phyloP scores from a whole-genome alignment of 352 stramenopile genomes.

The Pythium sp. region DNA sequence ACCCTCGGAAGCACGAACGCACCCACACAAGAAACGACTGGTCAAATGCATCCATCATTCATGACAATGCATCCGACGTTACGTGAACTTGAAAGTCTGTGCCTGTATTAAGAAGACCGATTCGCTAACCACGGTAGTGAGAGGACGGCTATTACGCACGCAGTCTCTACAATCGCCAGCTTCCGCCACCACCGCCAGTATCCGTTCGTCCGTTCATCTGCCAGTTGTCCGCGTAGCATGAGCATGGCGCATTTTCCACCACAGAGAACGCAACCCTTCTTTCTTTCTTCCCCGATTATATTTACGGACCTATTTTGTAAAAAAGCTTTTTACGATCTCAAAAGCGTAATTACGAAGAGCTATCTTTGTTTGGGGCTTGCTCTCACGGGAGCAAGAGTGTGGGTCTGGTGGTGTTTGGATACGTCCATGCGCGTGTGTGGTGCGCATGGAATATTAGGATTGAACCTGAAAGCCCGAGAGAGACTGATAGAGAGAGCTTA shows the following conservation, averaged over 20 bases:
- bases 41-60: background rate
- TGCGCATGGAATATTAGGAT: conserved; percentile 5
- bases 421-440: conserved; percentile 1
- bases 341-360: background rate
- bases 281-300: background rate
- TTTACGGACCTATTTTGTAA: background rate
- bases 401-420: conserved; percentile 9
- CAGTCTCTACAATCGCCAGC: background rate
- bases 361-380: background rate
- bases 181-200: background rate
- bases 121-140: background rate
- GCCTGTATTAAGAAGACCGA: background rate
- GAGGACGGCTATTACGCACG: background rate
- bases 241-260: background rate
- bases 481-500: background rate
- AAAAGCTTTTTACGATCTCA: background rate
- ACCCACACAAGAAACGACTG: background rate
- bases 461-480: background rate
- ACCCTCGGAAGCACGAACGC: background rate
- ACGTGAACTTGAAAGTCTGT: background rate
- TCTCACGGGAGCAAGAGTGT: background rate
- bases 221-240: background rate
- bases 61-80: background rate
- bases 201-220: background rate
- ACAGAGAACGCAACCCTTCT: background rate